phyloP scores from a whole-genome alignment of 2,329 filamentous ascomycete species.

The Onygena corvina region DNA sequence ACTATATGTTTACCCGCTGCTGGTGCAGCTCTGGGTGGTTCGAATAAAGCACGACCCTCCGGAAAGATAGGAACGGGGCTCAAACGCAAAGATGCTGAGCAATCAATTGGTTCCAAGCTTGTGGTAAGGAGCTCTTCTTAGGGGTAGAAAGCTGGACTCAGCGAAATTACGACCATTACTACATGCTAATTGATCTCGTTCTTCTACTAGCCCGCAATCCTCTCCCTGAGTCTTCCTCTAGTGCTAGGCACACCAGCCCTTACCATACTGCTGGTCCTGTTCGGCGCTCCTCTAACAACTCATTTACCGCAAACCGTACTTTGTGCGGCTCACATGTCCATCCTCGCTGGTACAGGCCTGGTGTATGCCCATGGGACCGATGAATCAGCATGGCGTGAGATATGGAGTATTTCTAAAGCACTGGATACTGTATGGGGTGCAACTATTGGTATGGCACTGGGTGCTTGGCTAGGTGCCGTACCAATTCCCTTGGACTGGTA shows the following conservation, averaged over 20 bases:
- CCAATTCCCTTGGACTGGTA: conserved; percentile 92
- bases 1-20: conserved; percentile 44
- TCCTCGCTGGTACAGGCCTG: conserved; percentile 66
- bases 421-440: conserved; percentile 78
- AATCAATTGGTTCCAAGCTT: conserved; percentile 15
- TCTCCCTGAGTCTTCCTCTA: conserved; percentile 48
- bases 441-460: conserved; percentile 62
- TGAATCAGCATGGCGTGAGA: conserved; percentile 53
- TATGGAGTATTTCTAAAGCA: conserved; percentile 57
- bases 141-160: no score
- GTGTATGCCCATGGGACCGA: conserved; percentile 80
- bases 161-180: no score
- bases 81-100: conserved; percentile 12
- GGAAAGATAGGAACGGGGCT: conserved; percentile 3
- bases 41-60: conserved; percentile 8
- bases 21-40: conserved; percentile 12
- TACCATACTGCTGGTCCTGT: conserved; percentile 59
- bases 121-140: conserved; percentile 15
- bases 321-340: conserved; percentile 65
- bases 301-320: conserved; percentile 68
- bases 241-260: conserved; percentile 47
- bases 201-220: conserved; percentile 49
- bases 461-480: conserved; percentile 85
- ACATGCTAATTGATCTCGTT: background rate
- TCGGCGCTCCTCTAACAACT: conserved; percentile 80